These are phyloP conservation scores for Starmera quercuum DNA, from an alignment of 805 yeast species.

Conservation along the genomic window DNA sequence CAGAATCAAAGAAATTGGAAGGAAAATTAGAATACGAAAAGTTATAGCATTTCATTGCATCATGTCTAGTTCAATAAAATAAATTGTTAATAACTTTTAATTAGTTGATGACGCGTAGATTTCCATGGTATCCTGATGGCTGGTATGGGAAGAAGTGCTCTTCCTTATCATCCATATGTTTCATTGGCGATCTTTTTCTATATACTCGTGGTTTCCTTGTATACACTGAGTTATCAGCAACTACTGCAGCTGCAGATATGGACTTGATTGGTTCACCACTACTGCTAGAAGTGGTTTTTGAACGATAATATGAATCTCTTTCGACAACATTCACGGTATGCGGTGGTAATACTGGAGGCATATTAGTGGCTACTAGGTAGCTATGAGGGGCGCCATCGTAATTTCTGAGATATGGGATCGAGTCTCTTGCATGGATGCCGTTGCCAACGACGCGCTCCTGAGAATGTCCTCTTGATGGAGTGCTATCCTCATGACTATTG, in stretches of 20 bases:
- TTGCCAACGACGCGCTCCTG: too few relatives aligned
- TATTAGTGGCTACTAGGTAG: not conserved
- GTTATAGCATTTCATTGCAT: slow-evolving; percentile 35
- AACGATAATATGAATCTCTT: not conserved
- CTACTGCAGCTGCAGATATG: not conserved
- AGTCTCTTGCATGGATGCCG: slow-evolving; percentile 2
- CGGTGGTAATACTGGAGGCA: not conserved
- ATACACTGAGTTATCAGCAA: not conserved
- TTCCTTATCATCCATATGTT: not conserved
- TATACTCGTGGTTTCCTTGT: slow-evolving; percentile 1
- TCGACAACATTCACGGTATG: not conserved
- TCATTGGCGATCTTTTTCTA: not conserved
- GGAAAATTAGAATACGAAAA: slow-evolving; percentile 95
- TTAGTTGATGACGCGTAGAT: not conserved
- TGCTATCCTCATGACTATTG: not conserved
- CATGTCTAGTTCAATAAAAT: not conserved
- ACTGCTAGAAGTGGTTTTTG: too few relatives aligned
- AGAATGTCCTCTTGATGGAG: not conserved
- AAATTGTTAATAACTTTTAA: not conserved
- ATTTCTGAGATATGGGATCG: slow-evolving; percentile 1
- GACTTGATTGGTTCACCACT: too few relatives aligned
- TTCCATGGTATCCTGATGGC: not conserved
- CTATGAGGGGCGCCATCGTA: not conserved
- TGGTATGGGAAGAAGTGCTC: not conserved
- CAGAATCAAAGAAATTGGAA: slow-evolving; percentile 93